Base-by-base conservation (phyloP, 2,329 filamentous ascomycete genomes). In the Amylocarpus encephaloides region DNA sequence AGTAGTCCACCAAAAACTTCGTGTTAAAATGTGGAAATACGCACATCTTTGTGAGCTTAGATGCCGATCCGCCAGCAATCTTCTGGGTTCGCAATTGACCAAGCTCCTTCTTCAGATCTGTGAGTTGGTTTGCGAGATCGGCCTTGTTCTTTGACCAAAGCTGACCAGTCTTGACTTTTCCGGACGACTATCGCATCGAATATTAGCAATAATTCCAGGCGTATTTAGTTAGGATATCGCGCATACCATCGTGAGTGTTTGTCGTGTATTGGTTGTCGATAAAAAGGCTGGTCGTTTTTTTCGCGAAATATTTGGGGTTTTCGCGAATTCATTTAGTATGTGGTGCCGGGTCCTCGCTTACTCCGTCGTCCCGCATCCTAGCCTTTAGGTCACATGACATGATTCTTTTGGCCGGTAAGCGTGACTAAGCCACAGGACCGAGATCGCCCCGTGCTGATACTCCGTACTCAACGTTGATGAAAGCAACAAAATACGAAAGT, bases 111-210 rank as follows among this genome's bases (percentile, higher is more conserved):
- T 96, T 95, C 72, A 95, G 80, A 76, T 95, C 90, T 67, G 83
- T 84, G 70, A 96, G 85, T 76, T 95, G 90, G 83, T 93, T 95
- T 72, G 83, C 82, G 75, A 98, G 82, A 69, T 98, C 94, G 71
- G 95, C 89, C 86, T 97, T 97, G 86, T 82, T 91, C 89, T 98
- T 98, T 79, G 83, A 84, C 93, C 93, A 97, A 76, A 98, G 89
- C 78, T 88, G 82, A 78, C 82, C 83, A 74, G 92, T 85, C 87
- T 96, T 97, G 77, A 98, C 89, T 83, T 84, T 85, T 67, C 70
- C 68, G 67, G 73, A 71, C 71, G 75, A 78, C 75, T 81, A 68
- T 66, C 70, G 56, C 70, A 68, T 69, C 66, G 68, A 62, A 48
- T 62, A 64, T 64, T 61, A 62, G 59, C 56, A 54, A 47, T 53